phyloP scores from a whole-genome alignment of 805 yeast species.

The Wickerhamomyces ciferrii region DNA sequence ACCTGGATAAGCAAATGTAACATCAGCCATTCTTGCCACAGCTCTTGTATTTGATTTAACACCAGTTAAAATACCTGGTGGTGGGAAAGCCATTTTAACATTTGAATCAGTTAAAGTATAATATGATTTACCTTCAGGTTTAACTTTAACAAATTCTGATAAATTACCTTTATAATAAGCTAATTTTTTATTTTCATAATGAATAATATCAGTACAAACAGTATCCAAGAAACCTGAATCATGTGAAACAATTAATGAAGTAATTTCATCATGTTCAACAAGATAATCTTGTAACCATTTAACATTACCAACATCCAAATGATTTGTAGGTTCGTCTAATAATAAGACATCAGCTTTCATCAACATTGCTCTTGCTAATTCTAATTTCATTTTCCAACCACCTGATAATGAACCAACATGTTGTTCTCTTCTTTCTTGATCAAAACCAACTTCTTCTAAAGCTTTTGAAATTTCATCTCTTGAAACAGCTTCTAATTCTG shows the following conservation, averaged over 20 bases:
- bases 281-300: slow-evolving; percentile 92
- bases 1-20: slow-evolving; percentile 88
- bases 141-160: slow-evolving; percentile 83
- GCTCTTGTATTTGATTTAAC: slow-evolving; percentile 93
- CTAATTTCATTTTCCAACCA: slow-evolving; percentile 99
- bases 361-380: slow-evolving; percentile 97
- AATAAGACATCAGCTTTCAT: slow-evolving; percentile 94
- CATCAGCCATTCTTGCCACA: slow-evolving; percentile 81
- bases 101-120: slow-evolving; percentile 90
- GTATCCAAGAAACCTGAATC: slow-evolving; percentile 95
- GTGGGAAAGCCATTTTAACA: slow-evolving; percentile 97
- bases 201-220: slow-evolving; percentile 95
- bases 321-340: slow-evolving; percentile 98
- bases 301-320: slow-evolving; percentile 90
- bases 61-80: slow-evolving; percentile 97
- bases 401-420: slow-evolving; percentile 94
- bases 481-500: slow-evolving; percentile 62
- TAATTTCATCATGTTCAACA: slow-evolving; percentile 75
- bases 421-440: slow-evolving; percentile 84
- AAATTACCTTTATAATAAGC: slow-evolving; percentile 95
- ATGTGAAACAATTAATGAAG: slow-evolving; percentile 94
- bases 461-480: slow-evolving; percentile 72
- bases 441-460: slow-evolving; percentile 81
- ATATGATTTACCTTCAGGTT: slow-evolving; percentile 95
- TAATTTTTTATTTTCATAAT: slow-evolving; percentile 91